phyloP scores from a whole-genome alignment of 1,284 basidiomycete genomes.

The Ganoderma meredithae region DNA sequence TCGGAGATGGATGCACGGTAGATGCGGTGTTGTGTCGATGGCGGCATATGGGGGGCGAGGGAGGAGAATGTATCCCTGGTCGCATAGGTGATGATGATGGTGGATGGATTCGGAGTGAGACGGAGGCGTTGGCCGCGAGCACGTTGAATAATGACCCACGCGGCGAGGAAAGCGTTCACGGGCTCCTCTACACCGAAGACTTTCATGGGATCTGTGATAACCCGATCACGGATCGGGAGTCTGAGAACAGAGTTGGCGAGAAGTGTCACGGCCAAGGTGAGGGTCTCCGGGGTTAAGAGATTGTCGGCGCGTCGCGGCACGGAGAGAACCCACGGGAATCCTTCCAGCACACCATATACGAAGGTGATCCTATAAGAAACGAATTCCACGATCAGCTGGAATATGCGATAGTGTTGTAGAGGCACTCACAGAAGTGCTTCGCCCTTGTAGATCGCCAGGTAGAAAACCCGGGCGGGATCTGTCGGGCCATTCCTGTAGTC shows the following conservation, averaged over 20 bases:
- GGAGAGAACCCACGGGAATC: slow-evolving; percentile 9
- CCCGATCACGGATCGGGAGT: neutral
- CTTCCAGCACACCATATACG: neutral
- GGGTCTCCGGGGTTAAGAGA: slow-evolving; percentile 1
- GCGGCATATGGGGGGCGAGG: slow-evolving; percentile 15
- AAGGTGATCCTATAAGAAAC: slow-evolving; percentile 9
- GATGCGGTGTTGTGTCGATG: slow-evolving; percentile 16
- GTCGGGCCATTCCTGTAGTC: neutral
- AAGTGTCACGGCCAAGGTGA: slow-evolving; percentile 5
- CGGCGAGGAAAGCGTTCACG: slow-evolving; percentile 32
- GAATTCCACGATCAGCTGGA: neutral
- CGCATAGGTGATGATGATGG: slow-evolving; percentile 29
- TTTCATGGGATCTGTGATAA: slow-evolving; percentile 15
- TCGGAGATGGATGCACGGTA: slow-evolving; percentile 23
- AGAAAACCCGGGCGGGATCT: slow-evolving; percentile 3
- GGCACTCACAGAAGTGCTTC: slow-evolving; percentile 28
- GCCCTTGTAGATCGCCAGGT: slow-evolving; percentile 26
- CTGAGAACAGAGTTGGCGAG: slow-evolving; percentile 11
- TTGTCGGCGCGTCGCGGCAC: slow-evolving; percentile 7
- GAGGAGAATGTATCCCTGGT: slow-evolving; percentile 25
- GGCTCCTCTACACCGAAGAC: slow-evolving; percentile 28
- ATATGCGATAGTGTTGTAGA: neutral
- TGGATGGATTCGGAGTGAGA: slow-evolving; percentile 16
- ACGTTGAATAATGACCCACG: slow-evolving; percentile 7
- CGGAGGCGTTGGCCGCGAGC: slow-evolving; percentile 15